These are phyloP conservation scores for Geotrichum aggregatum DNA, from an alignment of 1,139 yeast species.

Conservation along the genomic window DNA sequence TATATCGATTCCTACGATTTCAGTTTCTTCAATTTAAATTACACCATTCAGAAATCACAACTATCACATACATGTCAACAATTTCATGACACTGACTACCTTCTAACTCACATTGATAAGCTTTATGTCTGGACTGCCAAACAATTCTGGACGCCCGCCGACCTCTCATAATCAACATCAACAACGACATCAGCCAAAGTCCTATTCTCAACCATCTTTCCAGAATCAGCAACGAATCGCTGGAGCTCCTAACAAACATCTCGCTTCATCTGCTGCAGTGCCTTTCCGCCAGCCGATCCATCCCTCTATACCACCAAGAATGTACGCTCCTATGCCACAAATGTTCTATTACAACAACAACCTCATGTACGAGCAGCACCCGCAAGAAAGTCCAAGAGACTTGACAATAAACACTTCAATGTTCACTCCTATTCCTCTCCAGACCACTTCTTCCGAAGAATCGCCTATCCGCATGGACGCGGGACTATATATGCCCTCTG, in stretches of 20 bases:
- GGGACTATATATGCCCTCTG: not conserved
- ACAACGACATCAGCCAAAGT: not conserved
- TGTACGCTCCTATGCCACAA: not conserved
- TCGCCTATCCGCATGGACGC: not conserved
- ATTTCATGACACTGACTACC: not conserved
- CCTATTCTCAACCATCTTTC: conserved; percentile 4
- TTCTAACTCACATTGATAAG: not conserved
- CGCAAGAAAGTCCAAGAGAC: conserved; percentile 1
- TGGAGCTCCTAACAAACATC: not conserved
- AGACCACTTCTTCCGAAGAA: not conserved
- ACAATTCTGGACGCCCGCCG: conserved; percentile 8
- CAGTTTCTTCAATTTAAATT: not conserved
- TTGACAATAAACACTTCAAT: not conserved
- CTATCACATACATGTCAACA: not conserved
- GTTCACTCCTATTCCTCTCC: not conserved
- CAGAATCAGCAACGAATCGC: conserved; percentile 6
- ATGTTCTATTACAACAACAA: conserved; percentile 7
- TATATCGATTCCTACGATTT: not conserved
- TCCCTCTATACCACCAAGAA: not conserved
- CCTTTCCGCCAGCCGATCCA: not conserved
- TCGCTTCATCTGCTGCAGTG: not conserved
- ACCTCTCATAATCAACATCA: not conserved
- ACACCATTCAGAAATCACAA: not conserved
- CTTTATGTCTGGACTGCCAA: conserved; percentile 9
- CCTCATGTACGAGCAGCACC: conserved; percentile 1